Evolutionary conservation across 352 stramenopile genomes (phyloP), one percentile per base, ranked within the genome.

Genomic region (Pythium brachiatum): DNA sequence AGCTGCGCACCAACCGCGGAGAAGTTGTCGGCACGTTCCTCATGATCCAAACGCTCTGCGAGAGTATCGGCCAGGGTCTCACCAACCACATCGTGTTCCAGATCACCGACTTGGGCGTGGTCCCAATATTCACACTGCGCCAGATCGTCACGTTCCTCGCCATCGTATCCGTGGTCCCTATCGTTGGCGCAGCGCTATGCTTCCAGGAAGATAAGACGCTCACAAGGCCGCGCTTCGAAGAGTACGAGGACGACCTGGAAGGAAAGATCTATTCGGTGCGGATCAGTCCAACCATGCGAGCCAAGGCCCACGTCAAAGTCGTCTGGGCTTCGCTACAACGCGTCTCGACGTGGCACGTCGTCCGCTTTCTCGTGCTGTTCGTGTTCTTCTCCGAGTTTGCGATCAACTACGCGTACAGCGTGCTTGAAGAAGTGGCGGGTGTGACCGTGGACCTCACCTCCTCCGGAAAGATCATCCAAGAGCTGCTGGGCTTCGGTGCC

Each of bases 361-460:
- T 85, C 43, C 74, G 69, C 9, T 90, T 90, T 55, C 73, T 90
- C 54, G 75, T 74, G 38, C 44, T 86, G 20, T 84, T 85, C 57
- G 68, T 81, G 12, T 84, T 83, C 57, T 71, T 86, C 64, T 76
- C 75, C 39, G 77, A 88, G 59, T 90, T 87, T 51, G 70, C 64
- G 16, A 59, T 90, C 51, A 74, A 62, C 27, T 89, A 83, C 53
- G 69, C 78, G 3, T 62, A 81, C 48, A 55, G 69, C 13, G 66
- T 73, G 39, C 67, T 90, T 12, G 70, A 80, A 20, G 61, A 64
- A 34, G 79, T 80, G 61, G 83, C 69, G 16, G 62, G 63, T 21
- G 66, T 87, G 5, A 74, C 67, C 7, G 55, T 73, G 52, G 81
- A 79, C 55, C 51, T 76, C 2, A 34, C 67, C 29, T 85, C 80